Evolutionary conservation across 768 basidiomycete species (phyloP).

Genomic region (Phlebiopsis gigantea): DNA sequence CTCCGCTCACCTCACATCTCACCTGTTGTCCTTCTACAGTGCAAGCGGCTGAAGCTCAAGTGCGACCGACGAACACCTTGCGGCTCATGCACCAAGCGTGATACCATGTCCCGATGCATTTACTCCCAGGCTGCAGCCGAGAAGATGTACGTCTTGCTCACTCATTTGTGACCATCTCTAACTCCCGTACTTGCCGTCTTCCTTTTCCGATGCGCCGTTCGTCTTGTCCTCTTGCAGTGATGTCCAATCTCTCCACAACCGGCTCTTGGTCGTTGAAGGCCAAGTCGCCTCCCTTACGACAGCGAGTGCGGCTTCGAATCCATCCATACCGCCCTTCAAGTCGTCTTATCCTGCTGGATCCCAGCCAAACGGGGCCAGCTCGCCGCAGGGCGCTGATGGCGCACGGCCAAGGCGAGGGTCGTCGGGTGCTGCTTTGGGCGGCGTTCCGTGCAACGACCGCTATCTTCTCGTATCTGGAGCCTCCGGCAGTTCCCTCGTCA

Average conservation of each 20-base stretch:
- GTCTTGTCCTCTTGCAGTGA: constrained; percentile 40
- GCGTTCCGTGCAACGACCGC: constrained; percentile 30
- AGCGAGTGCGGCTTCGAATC: constrained; percentile 15
- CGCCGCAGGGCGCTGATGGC: not conserved
- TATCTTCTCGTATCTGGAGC: constrained; percentile 33
- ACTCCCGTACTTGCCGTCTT: not conserved
- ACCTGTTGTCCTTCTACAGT: constrained; percentile 37
- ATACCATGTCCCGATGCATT: constrained; percentile 64
- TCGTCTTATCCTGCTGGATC: constrained; percentile 10
- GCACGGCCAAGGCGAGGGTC: not conserved
- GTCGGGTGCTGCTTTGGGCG: constrained; percentile 14
- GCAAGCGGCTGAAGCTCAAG: constrained; percentile 83
- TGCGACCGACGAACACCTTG: constrained; percentile 79
- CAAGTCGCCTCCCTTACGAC: constrained; percentile 44
- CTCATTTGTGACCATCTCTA: not conserved
- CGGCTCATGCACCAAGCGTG: constrained; percentile 73
- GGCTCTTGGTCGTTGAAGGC: constrained; percentile 66
- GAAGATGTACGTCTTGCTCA: constrained; percentile 50
- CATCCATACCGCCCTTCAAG: constrained; percentile 18
- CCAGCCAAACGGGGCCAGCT: not conserved
- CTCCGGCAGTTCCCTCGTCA: constrained; percentile 43
- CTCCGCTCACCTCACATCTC: not conserved
- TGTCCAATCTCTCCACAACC: constrained; percentile 78
- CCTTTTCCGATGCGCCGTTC: not conserved
- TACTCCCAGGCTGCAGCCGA: constrained; percentile 82